Conservation (phyloP, 192 early-diverging fungal genomes). For the Endogone sp. region DNA sequence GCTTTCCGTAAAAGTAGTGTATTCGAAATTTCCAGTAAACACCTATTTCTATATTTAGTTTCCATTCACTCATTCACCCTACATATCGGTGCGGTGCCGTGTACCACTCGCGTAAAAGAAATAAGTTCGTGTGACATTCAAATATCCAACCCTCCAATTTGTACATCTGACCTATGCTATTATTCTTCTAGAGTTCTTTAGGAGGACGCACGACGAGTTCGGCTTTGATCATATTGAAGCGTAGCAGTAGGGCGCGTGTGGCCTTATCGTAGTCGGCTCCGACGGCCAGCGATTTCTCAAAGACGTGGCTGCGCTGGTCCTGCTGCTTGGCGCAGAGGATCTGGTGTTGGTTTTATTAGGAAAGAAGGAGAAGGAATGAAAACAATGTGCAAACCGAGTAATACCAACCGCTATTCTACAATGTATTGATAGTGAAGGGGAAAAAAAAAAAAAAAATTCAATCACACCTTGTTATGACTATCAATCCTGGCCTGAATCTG, state of each 20-base stretch:
- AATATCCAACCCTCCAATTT: no score
- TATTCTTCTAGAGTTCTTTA: slow-evolving; percentile 9
- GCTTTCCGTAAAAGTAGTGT: no score
- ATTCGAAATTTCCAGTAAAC: no score
- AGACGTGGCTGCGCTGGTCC: slow-evolving; percentile 64
- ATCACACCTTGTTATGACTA: slow-evolving; percentile 75
- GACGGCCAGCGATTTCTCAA: slow-evolving; percentile 59
- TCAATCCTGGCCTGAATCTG: slow-evolving; percentile 78
- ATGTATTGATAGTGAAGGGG: no score
- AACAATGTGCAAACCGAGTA: neutral
- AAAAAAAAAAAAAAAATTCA: no score
- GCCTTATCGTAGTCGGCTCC: slow-evolving; percentile 65
- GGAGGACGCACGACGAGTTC: slow-evolving; percentile 34
- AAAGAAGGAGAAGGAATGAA: neutral
- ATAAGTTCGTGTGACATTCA: no score
- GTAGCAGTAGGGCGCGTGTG: slow-evolving; percentile 54
- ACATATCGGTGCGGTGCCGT: no score
- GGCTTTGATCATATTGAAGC: slow-evolving; percentile 59
- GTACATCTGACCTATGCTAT: no score
- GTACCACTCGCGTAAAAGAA: no score
- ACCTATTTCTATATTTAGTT: no score
- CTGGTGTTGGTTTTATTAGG: no score
- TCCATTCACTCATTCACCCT: no score
- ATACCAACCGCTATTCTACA: neutral
- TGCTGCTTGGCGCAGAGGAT: slow-evolving; percentile 64